Percentiles rank a stretch among this genome's conserved stretches.
phyloP scores from a whole-genome alignment of 371 early-diverging fungal species.

The Lichtheimia corymbifera region DNA sequence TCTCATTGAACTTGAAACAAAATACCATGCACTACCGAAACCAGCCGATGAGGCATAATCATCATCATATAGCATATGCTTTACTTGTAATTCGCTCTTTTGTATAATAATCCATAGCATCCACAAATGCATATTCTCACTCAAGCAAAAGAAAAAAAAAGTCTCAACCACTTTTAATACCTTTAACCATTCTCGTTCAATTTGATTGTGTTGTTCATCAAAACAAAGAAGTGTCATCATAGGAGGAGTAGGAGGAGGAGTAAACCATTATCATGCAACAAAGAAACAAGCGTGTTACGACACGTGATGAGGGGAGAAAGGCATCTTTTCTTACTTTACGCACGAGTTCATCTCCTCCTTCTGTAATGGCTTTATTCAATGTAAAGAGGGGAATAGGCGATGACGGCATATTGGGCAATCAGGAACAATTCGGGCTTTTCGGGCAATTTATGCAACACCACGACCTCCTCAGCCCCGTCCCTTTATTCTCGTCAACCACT shows the following conservation, averaged over 20 bases:
- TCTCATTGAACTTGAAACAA: slow-evolving; percentile 22
- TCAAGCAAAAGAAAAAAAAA: background rate
- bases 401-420: background rate
- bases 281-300: too few relatives aligned
- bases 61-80: background rate
- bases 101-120: background rate
- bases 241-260: too few relatives aligned
- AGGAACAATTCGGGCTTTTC: slow-evolving; percentile 2
- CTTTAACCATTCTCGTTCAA: background rate
- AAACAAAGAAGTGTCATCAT: background rate
- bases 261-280: too few relatives aligned
- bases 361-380: background rate
- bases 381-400: background rate
- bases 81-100: background rate
- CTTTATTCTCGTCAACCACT: background rate
- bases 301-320: too few relatives aligned
- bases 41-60: background rate
- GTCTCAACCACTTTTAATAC: background rate
- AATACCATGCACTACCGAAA: slow-evolving; percentile 22
- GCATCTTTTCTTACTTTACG: too few relatives aligned
- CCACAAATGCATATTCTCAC: background rate
- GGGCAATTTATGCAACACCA: background rate
- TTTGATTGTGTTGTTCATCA: background rate
- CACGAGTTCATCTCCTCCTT: too few relatives aligned
- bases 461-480: background rate